These are phyloP conservation scores for Tetrapisispora fleetii DNA, from an alignment of 805 yeast species.

Conservation along the genomic window DNA sequence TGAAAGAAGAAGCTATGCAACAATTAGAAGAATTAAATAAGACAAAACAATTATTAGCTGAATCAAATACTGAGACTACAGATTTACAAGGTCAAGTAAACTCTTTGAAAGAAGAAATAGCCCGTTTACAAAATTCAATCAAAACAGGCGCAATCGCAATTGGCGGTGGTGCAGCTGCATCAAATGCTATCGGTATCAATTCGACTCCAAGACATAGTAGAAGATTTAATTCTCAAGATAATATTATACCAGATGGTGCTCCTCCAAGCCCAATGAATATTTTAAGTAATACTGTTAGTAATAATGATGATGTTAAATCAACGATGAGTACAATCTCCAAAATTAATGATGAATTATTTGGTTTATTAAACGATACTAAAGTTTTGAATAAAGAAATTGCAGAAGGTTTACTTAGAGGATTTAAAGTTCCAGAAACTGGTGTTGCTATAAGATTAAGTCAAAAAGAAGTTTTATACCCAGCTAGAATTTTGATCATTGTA, in stretches of 20 bases:
- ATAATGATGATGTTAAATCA: constrained; percentile 13
- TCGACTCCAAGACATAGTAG: constrained; percentile 25
- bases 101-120: constrained; percentile 39
- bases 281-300: constrained; percentile 7
- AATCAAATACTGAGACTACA: constrained; percentile 53
- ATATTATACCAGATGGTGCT: constrained; percentile 6
- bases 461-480: constrained; percentile 92
- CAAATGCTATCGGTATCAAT: constrained; percentile 24
- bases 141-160: constrained; percentile 22
- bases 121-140: constrained; percentile 31
- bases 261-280: constrained; percentile 17
- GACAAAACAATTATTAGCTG: constrained; percentile 49
- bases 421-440: constrained; percentile 78
- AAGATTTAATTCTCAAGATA: constrained; percentile 22
- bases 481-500: constrained; percentile 84
- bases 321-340: constrained; percentile 50
- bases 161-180: constrained; percentile 8
- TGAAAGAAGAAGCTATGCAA: constrained; percentile 52
- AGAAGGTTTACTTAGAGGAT: constrained; percentile 73
- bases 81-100: constrained; percentile 54
- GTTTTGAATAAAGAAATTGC: constrained; percentile 73
- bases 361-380: constrained; percentile 59
- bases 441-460: constrained; percentile 74
- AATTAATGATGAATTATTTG: constrained; percentile 66
- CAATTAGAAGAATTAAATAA: constrained; percentile 52